Base-by-base conservation (phyloP, 306 rosid genomes). In the Prunus padus region DNA sequence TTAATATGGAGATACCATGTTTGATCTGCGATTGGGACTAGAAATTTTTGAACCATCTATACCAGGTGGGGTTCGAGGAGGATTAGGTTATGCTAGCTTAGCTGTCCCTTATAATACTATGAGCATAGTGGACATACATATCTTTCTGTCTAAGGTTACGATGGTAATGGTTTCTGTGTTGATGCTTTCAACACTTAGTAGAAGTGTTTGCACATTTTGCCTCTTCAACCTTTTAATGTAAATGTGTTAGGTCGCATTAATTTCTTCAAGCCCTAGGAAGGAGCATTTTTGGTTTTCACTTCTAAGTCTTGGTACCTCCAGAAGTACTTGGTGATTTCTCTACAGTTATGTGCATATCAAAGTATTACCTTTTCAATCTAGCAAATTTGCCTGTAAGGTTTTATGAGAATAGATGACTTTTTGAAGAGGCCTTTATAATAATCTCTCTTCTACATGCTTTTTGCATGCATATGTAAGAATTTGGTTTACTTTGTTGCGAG, bases 21-120 rank as follows among this genome's bases (percentile, higher is more conserved):
- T 72, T 50, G 15, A 69, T 72, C 30, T 68, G 57, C 69, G 26
- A 37, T 25, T 12, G 69, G 15, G 62, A 65, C 37, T 46, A 30
- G 20, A 45, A 52, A 23, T 45, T 54, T 22, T 51, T 52, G 25
- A 22, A 42, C 62, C 44, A 65, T 71, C 33, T 20, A n/a, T n/a
- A 52, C 20, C 50, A 52, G 33, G 64, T 31, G 20, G 25, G 30
- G 56, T 71, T 45, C 37, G 37, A 37, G 22, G 65, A n/a, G 31
- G 12, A 4, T 62, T 74, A 62, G 64, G 64, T 57, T 57, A 23
- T 57, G 19, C 64, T 57, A 57, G 31, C 31, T 57, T 18, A 57
- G 14, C 31, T 23, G 14, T 57, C 26, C 57, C 54, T 62, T 5
- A 49, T 8, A 54, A 52, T 67, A 30, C 31, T 8, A 14, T 13